Base-by-base conservation (phyloP, 2,329 filamentous ascomycete species). In the Camptophora hylomeconis region DNA sequence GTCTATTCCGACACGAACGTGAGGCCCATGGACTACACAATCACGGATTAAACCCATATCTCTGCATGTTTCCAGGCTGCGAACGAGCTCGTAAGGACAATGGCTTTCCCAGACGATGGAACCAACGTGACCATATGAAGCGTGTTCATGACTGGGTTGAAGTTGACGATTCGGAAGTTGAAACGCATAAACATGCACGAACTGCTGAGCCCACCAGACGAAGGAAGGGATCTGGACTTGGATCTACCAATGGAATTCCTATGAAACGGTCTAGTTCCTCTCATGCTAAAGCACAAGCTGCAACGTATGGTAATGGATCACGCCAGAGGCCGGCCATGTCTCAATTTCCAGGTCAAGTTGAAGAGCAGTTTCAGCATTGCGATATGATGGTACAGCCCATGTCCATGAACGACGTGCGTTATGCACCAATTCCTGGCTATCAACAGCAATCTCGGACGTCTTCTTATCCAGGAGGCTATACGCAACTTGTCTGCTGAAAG, bases 1-100 rank as follows among this genome's bases (percentile, higher is more conserved):
- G 87, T 56, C 71, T 93, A 15, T 79, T 94, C 37, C 81, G 87
- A 37, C 87, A 95, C 50, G 87, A 94, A 63, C 78, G 87, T 36
- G 87, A 95, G 61, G 86, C 86, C 28, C 87, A 95, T 52, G 86
- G 83, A 45, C 80, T 94, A 68, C 87, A 94, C 51, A 86, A 86
- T 40, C 86, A 94, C 46, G 86, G 86, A 38, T 80, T 87, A 48
- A 87, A 92, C 57, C 86, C 87, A 9, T 86, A 87, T 52, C 71
- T 89, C 28, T 95, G 87, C 69, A 72, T 75, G 35, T 89, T 87
- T 55, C 67, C 78, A 16, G 83, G 81, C 37, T 95, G 87, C 49
- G 84, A 94, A 49, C 78, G 87, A 40, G 75, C 82, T 33, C 64
- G 78, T 18, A 63, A 71, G 14, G 84, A 83, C 45, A 83, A 87